Percentiles rank a stretch among this genome's conserved stretches.
Evolutionary conservation across 208 protist species (phyloP).

Genomic region (Wallacemonas sp.): DNA sequence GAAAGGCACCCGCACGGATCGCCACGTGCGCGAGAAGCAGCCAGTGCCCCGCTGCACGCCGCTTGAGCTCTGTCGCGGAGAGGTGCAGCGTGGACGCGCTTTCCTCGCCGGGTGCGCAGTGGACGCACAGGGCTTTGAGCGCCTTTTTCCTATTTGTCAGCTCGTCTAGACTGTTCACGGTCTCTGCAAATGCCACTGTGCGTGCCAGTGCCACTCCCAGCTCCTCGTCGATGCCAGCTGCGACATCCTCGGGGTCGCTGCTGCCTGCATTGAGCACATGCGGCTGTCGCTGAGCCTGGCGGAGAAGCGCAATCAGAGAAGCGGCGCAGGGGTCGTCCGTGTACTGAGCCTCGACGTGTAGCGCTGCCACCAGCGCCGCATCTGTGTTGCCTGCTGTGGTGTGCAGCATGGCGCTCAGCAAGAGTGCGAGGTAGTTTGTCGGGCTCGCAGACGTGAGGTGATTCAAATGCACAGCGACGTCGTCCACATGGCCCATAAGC

Average conservation of each 20-base stretch:
- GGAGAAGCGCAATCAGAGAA: slow-evolving; percentile 24
- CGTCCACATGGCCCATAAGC: slow-evolving; percentile 28
- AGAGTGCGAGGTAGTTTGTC: slow-evolving; percentile 42
- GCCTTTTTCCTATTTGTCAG: slow-evolving; percentile 26
- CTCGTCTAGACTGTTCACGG: background rate
- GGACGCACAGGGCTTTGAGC: slow-evolving; percentile 34
- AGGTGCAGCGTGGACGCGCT: slow-evolving; percentile 16
- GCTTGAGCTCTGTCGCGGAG: slow-evolving; percentile 23
- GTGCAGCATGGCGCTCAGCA: slow-evolving; percentile 61
- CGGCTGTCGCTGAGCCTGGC: slow-evolving; percentile 20
- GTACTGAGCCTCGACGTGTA: slow-evolving; percentile 33
- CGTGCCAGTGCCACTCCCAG: slow-evolving; percentile 35
- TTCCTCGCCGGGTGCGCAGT: slow-evolving; percentile 47
- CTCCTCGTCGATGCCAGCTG: slow-evolving; percentile 29
- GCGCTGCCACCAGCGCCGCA: slow-evolving; percentile 27
- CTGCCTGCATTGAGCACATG: background rate
- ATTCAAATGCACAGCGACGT: slow-evolving; percentile 22
- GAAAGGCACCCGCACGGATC: slow-evolving; percentile 30
- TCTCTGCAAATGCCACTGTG: background rate
- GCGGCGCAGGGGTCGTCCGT: slow-evolving; percentile 38
- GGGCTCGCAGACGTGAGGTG: slow-evolving; percentile 25
- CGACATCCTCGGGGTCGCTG: background rate
- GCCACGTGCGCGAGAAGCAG: slow-evolving; percentile 54
- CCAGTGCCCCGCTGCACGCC: slow-evolving; percentile 57
- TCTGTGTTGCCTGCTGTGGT: slow-evolving; percentile 45